Percentiles rank a stretch among this genome's conserved stretches.
Conservation (phyloP, 805 yeast genomes). For the Yarrowia phangngaensis region DNA sequence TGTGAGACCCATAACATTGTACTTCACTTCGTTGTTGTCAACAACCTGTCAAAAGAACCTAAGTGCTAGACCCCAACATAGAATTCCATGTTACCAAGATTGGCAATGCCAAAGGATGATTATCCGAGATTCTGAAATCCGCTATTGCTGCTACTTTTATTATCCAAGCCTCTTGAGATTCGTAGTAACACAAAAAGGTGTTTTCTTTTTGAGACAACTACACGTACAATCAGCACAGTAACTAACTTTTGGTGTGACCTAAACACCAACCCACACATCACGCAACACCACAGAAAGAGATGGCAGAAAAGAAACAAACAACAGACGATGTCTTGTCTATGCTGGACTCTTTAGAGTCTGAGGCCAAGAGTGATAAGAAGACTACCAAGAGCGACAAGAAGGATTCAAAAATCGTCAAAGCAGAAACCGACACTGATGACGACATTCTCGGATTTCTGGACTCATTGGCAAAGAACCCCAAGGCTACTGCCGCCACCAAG, state of each 20-base stretch:
- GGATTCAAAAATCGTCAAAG: constrained; percentile 28
- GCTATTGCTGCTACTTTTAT: too few relatives aligned
- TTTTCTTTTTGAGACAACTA: too few relatives aligned
- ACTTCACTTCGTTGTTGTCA: too few relatives aligned
- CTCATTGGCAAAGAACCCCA: constrained; percentile 38
- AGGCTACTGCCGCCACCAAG: constrained; percentile 22
- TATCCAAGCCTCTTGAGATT: too few relatives aligned
- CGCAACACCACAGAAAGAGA: neutral
- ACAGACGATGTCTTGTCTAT: constrained; percentile 43
- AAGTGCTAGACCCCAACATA: too few relatives aligned
- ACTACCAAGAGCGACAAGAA: constrained; percentile 30
- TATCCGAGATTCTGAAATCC: too few relatives aligned
- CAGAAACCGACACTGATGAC: constrained; percentile 37
- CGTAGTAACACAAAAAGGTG: too few relatives aligned
- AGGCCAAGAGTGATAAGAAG: constrained; percentile 30
- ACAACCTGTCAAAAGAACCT: too few relatives aligned
- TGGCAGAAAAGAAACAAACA: constrained; percentile 28
- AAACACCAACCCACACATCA: constrained; percentile 16
- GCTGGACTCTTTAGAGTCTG: constrained; percentile 41
- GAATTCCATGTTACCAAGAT: too few relatives aligned
- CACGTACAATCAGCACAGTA: too few relatives aligned
- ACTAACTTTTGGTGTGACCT: constrained; percentile 14
- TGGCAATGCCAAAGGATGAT: too few relatives aligned
- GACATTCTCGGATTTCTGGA: constrained; percentile 45
- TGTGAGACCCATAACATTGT: too few relatives aligned